Percentiles rank a stretch among this genome's conserved stretches.
These are phyloP conservation scores for Capniomyces stellatus DNA, from an alignment of 371 early-diverging fungal genomes.

Conservation along the genomic window DNA sequence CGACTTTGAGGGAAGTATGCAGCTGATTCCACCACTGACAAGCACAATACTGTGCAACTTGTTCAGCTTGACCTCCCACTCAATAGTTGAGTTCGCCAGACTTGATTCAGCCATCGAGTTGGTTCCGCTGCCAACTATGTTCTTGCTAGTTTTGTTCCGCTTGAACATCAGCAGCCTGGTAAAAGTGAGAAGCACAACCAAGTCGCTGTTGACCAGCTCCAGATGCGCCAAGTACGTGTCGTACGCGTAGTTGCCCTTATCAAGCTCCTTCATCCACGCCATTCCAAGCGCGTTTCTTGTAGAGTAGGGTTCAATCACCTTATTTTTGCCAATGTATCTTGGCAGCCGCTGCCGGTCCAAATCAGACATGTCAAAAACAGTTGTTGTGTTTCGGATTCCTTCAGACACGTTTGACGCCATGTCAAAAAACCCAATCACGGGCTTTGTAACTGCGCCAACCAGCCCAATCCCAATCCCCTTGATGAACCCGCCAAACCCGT, in stretches of 20 bases:
- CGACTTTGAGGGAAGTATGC: conserved; percentile 13
- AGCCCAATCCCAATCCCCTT: conserved; percentile 92
- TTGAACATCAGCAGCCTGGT: conserved; percentile 41
- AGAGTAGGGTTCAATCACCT: conserved; percentile 54
- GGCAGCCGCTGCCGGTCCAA: conserved; percentile 70
- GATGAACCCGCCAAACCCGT: conserved; percentile 88
- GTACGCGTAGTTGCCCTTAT: conserved; percentile 57
- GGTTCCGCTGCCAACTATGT: conserved; percentile 6
- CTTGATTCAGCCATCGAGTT: conserved; percentile 18
- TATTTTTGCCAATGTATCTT: conserved; percentile 67
- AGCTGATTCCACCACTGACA: conserved; percentile 19
- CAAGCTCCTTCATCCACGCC: conserved; percentile 69
- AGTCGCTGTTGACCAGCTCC: conserved; percentile 48
- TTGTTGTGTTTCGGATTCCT: conserved; percentile 92
- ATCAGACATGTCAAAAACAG: conserved; percentile 67
- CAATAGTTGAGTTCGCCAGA: conserved; percentile 31
- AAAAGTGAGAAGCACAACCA: conserved; percentile 52
- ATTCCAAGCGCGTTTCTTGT: conserved; percentile 76
- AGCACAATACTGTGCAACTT: conserved; percentile 22
- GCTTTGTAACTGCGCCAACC: conserved; percentile 87
- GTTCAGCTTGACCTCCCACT: conserved; percentile 37
- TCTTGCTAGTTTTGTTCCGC: conserved; percentile 25
- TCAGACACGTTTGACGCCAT: conserved; percentile 79
- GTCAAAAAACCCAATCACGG: conserved; percentile 83
- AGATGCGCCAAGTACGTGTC: conserved; percentile 80